phyloP scores from a whole-genome alignment of 257 asterid genomes.

The Datura wrightii region DNA sequence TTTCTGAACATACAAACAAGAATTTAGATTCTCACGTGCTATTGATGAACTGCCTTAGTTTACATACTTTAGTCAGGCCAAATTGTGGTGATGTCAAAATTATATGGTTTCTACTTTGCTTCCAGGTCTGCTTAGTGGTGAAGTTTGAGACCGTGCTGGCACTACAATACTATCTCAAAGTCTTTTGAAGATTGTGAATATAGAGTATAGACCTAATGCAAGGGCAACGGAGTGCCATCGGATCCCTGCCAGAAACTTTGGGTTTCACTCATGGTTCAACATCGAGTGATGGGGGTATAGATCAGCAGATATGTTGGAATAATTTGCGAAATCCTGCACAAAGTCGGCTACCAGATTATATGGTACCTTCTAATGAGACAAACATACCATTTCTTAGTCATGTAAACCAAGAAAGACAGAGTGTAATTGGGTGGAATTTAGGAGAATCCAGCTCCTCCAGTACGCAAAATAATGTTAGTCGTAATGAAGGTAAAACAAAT shows the following conservation, averaged over 20 bases:
- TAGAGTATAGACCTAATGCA: slow-evolving; percentile 66
- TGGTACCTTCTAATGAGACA: slow-evolving; percentile 52
- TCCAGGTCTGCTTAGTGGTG: slow-evolving; percentile 56
- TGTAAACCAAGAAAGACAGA: slow-evolving; percentile 49
- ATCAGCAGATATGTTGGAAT: slow-evolving; percentile 75
- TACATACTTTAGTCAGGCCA: not conserved
- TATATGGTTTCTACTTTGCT: slow-evolving; percentile 6
- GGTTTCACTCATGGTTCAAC: slow-evolving; percentile 70
- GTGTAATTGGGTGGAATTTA: slow-evolving; percentile 57
- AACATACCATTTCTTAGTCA: slow-evolving; percentile 47
- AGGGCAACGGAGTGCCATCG: slow-evolving; percentile 73
- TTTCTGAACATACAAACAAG: not conserved
- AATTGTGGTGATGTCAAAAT: not conserved
- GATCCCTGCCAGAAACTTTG: slow-evolving; percentile 70
- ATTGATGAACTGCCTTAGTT: not conserved
- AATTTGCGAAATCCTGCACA: slow-evolving; percentile 57
- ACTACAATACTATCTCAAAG: slow-evolving; percentile 25
- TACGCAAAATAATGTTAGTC: slow-evolving; percentile 47
- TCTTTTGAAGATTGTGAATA: slow-evolving; percentile 33
- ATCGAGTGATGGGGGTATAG: slow-evolving; percentile 62
- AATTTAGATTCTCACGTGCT: slow-evolving; percentile 9
- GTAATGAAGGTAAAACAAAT: slow-evolving; percentile 55
- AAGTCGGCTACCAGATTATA: slow-evolving; percentile 53
- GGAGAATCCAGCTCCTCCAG: slow-evolving; percentile 76
- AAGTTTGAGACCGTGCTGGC: not conserved